Evolutionary conservation across 371 early-diverging fungal species (phyloP), one percentile per base, ranked within the genome.

Genomic region (Umbelopsis sp.): DNA sequence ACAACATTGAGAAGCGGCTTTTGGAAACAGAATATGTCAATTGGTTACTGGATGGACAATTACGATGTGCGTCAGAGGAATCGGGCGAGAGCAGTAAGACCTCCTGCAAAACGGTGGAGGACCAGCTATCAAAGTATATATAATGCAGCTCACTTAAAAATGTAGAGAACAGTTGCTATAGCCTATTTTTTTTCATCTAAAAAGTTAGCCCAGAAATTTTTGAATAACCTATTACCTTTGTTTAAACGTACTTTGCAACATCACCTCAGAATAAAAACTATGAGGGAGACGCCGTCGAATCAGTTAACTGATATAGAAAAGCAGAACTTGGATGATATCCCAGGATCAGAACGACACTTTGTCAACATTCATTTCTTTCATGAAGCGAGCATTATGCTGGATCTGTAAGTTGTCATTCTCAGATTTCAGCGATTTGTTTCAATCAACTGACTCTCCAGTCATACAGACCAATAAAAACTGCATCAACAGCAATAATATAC

Each of bases 11-110:
- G 70, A 76, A 77, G 20, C 82, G 82, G 29, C 66, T 88, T 37
- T 62, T 86, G 63, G 85, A 86, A 52, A 80, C 83, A 9, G 88
- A 86, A 68, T 88, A 86, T 64, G 70, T 81, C 46, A 88, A 88
- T 52, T 88, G 88, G 88, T 66, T 88, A 57, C 75, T 88, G 80
- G 88, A 88, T 66, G 79, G 80, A 1, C 71, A 81, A 29, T 73
- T 81, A 10, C 73, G 80, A 20, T 88, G 88, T 52, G 69, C 29
- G 57, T 72, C n/a, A 78, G 77, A 74, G 12, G 29, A 65, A 22
- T 5, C 57, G 6, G 25, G 22, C n/a, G 44, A 38, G 10, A 25
- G 11, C n/a, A 29, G 29, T 48, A 16, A n/a, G 50, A 57, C 32
- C 6, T 57, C 57, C 10, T 57, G 57, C 14, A 14, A 57, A n/a